Base-by-base conservation (phyloP, 2,329 filamentous ascomycete species). In the Monilinia laxa region DNA sequence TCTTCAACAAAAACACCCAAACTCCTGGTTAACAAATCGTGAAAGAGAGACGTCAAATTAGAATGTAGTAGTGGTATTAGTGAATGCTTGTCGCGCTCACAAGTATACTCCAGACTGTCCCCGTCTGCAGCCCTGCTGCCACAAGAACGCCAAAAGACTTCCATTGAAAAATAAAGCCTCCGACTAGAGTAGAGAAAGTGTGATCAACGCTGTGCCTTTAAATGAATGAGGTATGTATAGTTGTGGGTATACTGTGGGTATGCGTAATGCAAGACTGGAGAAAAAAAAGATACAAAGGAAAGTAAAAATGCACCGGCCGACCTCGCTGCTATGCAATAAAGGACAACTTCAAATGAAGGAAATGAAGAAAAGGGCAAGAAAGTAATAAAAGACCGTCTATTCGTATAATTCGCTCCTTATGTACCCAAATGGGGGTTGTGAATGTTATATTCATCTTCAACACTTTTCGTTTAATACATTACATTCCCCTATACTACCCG, bases 381-480 rank as follows among this genome's bases (percentile, higher is more conserved):
- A 59, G 57, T 49, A 35, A 59, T 31, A 59, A 59, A 47, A 59
- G 45, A 31, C 45, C 42, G 42, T 59, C 57, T 59, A 59, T 59
- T 47, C 57, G 57, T 59, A 59, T 59, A 59, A 59, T 59, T 42
- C 47, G 59, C 59, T 62, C 59, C 59, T 51, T 62, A 62, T 62
- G 59, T 62, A 62, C 59, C 59, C 59, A 62, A 54, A 18, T 53
- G 23, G 38, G 57, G 49, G 57, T 9, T 23, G 42, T 53, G 47
- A 62, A 40, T 20, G 11, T 23, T 59, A 45, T 23, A 51, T 64
- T 62, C 65, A 49, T 64, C 38, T 60, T 68, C 66, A 69, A 65
- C n/a, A 64, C 64, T 53, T 62, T 69, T 49, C 47, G 54, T 65
- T 53, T 70, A 62, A 68, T 68, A 56, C 62, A 57, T 57, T 28